A percentile compares a stretch with the other conserved stretches of the same genome.
Evolutionary conservation across 2,329 filamentous ascomycete genomes (phyloP).

Genomic region (Clonostachys rhizophaga): DNA sequence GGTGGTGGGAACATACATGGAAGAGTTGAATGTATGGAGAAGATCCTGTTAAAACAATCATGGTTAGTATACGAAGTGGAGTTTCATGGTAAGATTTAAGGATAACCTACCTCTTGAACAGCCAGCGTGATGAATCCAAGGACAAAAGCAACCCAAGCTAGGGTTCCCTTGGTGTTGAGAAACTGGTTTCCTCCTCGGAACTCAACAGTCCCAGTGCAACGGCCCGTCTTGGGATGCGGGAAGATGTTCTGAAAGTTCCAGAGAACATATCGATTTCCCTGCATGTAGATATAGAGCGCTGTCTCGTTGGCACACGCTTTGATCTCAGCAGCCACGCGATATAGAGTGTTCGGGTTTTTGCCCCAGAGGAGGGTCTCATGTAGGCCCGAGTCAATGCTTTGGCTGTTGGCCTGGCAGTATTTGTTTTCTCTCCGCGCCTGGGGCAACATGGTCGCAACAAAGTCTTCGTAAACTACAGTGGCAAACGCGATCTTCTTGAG

Average conservation of each 20-base stretch:
- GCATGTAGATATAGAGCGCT: conserved; percentile 29
- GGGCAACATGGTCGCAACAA: conserved; percentile 22
- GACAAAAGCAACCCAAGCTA: conserved; percentile 32
- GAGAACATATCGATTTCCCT: conserved; percentile 29
- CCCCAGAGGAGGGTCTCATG: conserved; percentile 17
- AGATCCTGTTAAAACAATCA: conserved; percentile 16
- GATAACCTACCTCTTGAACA: conserved; percentile 21
- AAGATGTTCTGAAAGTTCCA: conserved; percentile 35
- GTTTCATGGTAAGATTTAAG: conserved; percentile 1
- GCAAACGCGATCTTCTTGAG: conserved; percentile 31
- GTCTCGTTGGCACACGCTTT: conserved; percentile 13
- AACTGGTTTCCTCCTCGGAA: conserved; percentile 33
- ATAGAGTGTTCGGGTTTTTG: conserved; percentile 14
- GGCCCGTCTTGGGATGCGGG: conserved; percentile 25
- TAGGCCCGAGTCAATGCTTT: conserved; percentile 21
- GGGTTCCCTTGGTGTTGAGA: conserved; percentile 25
- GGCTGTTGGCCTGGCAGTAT: conserved; percentile 25
- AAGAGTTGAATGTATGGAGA: conserved; percentile 16
- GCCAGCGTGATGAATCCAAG: conserved; percentile 29
- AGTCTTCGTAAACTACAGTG: conserved; percentile 24
- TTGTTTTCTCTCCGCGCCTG: conserved; percentile 23
- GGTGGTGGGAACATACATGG: conserved; percentile 14
- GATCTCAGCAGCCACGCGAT: conserved; percentile 21
- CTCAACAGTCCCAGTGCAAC: conserved; percentile 29
- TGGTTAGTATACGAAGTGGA: background rate